Base-by-base conservation (phyloP, 2,329 filamentous ascomycete species). In the Aspergillus viridinutans region DNA sequence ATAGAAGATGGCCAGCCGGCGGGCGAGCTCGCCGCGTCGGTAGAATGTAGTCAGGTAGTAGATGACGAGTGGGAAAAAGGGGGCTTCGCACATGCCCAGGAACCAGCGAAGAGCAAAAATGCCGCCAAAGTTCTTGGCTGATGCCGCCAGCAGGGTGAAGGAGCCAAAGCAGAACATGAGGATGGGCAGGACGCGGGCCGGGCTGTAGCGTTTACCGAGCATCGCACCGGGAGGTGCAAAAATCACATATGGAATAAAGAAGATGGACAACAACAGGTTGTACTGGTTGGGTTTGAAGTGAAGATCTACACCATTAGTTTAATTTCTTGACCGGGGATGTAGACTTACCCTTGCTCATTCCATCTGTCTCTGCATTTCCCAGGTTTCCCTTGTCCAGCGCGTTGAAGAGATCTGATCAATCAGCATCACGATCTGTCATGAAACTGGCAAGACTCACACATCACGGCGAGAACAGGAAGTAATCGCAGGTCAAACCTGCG, bases 201-300 rank as follows among this genome's bases (percentile, higher is more conserved):
- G 84, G 0, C 86, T 86, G 65, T 81, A 88, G 58, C 83, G 85
- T 75, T 89, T 90, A 54, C 87, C 87, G 4, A 88, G 67, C 74
- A 90, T 86, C 12, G 78, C 80, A 42, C 90, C 72, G 1, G 85
- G 83, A 0, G 86, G 86, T 1, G 86, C 87, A 54, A 85, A 88
- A 3, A 91, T 67, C 38, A 90, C 87, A 68, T 88, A 90, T 0
- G 88, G 88, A 6, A 91, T 79, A 72, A 89, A 92, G 78, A 92
- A 92, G 61, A 92, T 85, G 52, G 80, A 82, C 38, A 90, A 72
- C 50, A 90, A 81, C 28, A 85, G 80, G 68, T 90, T 90, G 74
- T 90, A 90, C 68, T 90, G 81, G 60, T 85, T 80, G 0, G 74
- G 70, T 47, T 79, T 79, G 72, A 91, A 86, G 32, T 82, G 70